Evolutionary conservation across 2,329 filamentous ascomycete species (phyloP), one percentile per base, ranked within the genome.

Genomic region (Helotiales sp.): DNA sequence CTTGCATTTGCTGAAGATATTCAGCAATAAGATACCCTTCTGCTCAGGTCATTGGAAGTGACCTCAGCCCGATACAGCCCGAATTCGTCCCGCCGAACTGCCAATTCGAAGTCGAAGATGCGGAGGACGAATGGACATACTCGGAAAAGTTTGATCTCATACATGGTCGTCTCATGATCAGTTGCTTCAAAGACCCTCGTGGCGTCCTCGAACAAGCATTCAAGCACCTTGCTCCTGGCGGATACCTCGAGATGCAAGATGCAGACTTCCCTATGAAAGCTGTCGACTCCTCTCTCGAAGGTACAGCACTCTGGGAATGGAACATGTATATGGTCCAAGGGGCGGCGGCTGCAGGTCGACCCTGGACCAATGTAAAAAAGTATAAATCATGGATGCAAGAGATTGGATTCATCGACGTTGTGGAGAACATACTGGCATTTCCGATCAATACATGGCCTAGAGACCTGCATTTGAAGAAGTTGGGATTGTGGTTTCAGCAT

Each of bases 1-100:
- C 1, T 33, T 40, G 17, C 25, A 36, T n/a, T 22, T 25, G 40
- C 55, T 50, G 8, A 52, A 12, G 3, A 31, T 12, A 24, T 34
- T 9, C 24, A 59, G 63, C 63, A 24, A 52, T 52, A 25, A 51
- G 63, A 13, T 69, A 66, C 33, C 69, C 72, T 8, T 58, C 64
- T 5, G 60, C 63, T 10, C 51, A 62, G 40, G 68, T 70, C 9
- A 56, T 63, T 30, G 66, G 65, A 29, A 63, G 55, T 33, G 69
- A 71, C 34, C 60, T 71, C 19, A 67, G 64, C 12, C 64, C 61
- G 15, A 68, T 69, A 22, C 66, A 70, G 38, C 66, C 68, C 3
- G 38, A 44, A 30, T 57, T 40, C 9, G 24, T 29, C 15, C 42
- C 42, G 6, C 12, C 24, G 9, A 47, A 47, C 13, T 47, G 42